Percentiles rank a stretch among this genome's conserved stretches.
Conservation (phyloP, 1,284 basidiomycete genomes). For the Papiliotrema laurentii region DNA sequence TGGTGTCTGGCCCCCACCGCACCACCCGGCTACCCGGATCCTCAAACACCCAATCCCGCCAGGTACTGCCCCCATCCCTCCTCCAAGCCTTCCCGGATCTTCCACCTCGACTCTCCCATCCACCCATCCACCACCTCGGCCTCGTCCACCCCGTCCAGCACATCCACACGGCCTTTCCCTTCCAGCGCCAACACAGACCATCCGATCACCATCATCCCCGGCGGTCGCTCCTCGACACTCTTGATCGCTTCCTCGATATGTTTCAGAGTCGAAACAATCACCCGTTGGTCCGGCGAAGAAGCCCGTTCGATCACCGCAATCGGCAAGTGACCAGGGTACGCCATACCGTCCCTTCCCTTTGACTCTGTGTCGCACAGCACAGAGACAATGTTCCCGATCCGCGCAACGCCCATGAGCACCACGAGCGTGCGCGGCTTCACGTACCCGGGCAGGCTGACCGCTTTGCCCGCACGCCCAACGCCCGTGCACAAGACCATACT, state of each 20-base stretch:
- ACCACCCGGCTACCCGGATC: neutral
- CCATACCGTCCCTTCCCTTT: slow-evolving; percentile 51
- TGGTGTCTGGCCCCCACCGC: no score
- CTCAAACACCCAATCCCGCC: slow-evolving; percentile 1
- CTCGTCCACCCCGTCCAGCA: slow-evolving; percentile 50
- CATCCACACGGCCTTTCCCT: slow-evolving; percentile 52
- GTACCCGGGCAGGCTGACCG: slow-evolving; percentile 82
- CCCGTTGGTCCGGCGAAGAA: slow-evolving; percentile 84
- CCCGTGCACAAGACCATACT: slow-evolving; percentile 86
- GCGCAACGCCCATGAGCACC: slow-evolving; percentile 91
- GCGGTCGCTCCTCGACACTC: slow-evolving; percentile 80
- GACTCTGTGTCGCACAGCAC: slow-evolving; percentile 50
- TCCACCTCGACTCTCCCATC: slow-evolving; percentile 21
- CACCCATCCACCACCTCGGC: slow-evolving; percentile 25
- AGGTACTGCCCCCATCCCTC: slow-evolving; percentile 20
- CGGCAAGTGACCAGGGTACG: slow-evolving; percentile 72
- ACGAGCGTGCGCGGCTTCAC: slow-evolving; percentile 73
- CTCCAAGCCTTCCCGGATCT: slow-evolving; percentile 23
- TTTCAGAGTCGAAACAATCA: slow-evolving; percentile 72
- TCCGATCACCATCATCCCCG: slow-evolving; percentile 92
- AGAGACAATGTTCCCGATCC: slow-evolving; percentile 67
- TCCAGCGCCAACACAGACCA: slow-evolving; percentile 64
- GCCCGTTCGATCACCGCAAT: slow-evolving; percentile 93
- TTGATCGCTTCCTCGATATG: slow-evolving; percentile 69
- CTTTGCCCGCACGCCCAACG: slow-evolving; percentile 79